Base-by-base conservation (phyloP, 2,329 filamentous ascomycete genomes). In the Phialemoniopsis sp. region DNA sequence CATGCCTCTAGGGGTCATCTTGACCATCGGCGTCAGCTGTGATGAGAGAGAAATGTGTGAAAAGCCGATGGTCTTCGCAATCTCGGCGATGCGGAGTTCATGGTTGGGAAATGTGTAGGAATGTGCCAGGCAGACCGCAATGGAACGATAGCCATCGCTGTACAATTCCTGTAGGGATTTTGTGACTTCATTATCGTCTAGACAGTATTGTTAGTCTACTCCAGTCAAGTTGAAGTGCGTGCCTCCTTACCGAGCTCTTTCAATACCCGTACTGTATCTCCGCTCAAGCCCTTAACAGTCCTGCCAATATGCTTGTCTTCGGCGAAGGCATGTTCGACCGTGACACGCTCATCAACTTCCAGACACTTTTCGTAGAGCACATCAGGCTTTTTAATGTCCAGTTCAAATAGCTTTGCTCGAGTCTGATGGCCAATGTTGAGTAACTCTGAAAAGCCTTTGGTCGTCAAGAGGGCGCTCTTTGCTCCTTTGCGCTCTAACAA, bases 11-110 rank as follows among this genome's bases (percentile, higher is more conserved):
- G 84, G 80, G 2, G 87, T 76, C 15, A 87, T 65, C 58, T 87
- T 87, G 60, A 87, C 86, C 82, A 86, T 87, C 7, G 81, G 81
- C 76, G 85, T 82, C 31, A 85, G 67, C 52, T 82, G 73, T 46
- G 83, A 78, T 40, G 78, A 82, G 32, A 85, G 60, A 44, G 78
- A 82, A 39, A 87, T 77, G 57, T 87, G 80, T 36, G 73, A 65
- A 51, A 87, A 87, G 3, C 83, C 83, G 46, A 85, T 78, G 13
- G 83, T 76, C 40, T 65, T 68, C 2, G 82, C 82, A 31, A 86
- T 64, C 46, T 67, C 69, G 13, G 80, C 81, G 16, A 87, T 68
- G 14, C 82, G 51, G 3, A 74, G 72, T 53, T 87, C 83, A 45
- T 87, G 83, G 21, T 76, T 69, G 5, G 80, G 81, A 50, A 79